Evolutionary conservation across 2,329 filamentous ascomycete species (phyloP).

Genomic region (Cryphonectria carpinicola): DNA sequence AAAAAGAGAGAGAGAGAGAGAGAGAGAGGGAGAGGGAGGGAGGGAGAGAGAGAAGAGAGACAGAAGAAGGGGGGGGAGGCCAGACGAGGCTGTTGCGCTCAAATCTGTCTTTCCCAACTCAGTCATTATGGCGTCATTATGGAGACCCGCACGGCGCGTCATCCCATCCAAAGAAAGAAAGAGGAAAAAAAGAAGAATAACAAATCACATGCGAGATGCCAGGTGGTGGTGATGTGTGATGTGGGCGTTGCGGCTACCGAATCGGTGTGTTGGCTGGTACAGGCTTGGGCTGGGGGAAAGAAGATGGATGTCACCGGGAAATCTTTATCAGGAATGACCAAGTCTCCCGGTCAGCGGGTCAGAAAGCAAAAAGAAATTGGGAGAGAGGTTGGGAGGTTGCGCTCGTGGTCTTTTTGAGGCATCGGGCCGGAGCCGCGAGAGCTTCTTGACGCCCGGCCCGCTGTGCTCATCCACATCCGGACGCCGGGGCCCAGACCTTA

Average conservation of each 20-base stretch:
- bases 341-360: neutral
- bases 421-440: neutral
- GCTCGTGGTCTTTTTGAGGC: neutral
- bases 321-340: neutral
- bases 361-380: neutral
- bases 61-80: too few species aligned
- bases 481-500: neutral
- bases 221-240: neutral
- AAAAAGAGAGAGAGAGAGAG: too few species aligned
- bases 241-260: neutral
- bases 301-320: neutral
- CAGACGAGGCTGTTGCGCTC: neutral
- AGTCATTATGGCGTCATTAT: neutral
- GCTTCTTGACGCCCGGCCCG: slow-evolving; percentile 10
- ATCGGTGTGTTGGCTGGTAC: neutral
- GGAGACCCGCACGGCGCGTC: neutral
- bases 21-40: too few species aligned
- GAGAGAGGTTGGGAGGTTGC: neutral
- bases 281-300: neutral
- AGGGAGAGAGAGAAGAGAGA: too few species aligned
- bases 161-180: neutral
- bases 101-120: neutral
- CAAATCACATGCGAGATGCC: neutral
- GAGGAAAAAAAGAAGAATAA: neutral
- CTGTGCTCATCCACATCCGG: neutral